phyloP scores from a whole-genome alignment of 306 rosid species.

The Cucumis cinereus region DNA sequence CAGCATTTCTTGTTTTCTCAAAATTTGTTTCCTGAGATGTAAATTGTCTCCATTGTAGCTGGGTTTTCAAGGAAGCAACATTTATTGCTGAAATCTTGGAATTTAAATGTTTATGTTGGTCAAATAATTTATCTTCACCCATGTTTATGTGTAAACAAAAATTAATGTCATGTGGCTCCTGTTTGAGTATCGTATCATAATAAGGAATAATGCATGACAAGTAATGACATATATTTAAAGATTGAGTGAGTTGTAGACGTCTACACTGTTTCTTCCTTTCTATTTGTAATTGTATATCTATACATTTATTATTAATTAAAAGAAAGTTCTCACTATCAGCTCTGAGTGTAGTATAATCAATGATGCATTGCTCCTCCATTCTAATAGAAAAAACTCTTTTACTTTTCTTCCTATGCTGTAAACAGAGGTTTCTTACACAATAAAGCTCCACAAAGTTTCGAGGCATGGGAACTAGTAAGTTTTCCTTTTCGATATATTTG shows the following conservation, averaged over 20 bases:
- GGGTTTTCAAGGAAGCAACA: neutral
- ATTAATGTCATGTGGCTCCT: neutral
- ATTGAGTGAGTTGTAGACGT: neutral
- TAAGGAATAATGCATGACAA: too few relatives aligned
- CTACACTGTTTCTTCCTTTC: neutral
- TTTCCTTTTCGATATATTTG: constrained; percentile 4
- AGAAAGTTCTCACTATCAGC: neutral
- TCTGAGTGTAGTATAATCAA: neutral
- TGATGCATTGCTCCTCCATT: neutral
- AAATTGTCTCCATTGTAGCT: neutral
- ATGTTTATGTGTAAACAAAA: neutral
- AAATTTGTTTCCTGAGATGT: neutral
- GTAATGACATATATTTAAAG: neutral
- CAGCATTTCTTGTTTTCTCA: neutral
- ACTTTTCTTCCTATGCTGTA: neutral
- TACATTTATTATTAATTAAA: constrained; percentile 12
- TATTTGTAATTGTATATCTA: neutral
- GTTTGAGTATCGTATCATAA: neutral
- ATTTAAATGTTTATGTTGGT: neutral
- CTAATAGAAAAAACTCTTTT: neutral
- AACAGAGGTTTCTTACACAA: constrained; percentile 44
- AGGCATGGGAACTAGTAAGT: constrained; percentile 92
- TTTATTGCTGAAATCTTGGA: neutral
- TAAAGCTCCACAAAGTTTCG: constrained; percentile 27
- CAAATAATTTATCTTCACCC: neutral